Evolutionary conservation across 441 rosid species (phyloP), one percentile per base, ranked within the genome.

Genomic region (Omphalea diandra): DNA sequence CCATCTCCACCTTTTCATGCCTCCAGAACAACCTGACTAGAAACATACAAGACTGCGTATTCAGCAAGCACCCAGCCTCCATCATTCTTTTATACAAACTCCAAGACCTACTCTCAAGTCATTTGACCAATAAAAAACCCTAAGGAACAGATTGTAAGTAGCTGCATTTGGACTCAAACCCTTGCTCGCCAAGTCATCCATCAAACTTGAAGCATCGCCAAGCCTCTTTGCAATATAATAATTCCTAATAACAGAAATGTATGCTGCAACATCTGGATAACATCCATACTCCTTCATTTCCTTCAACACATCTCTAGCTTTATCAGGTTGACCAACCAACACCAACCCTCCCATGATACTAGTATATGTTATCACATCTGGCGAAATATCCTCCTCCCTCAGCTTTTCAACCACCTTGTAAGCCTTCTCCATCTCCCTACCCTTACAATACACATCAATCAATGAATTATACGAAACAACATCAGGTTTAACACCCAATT

Each of bases 251-350:
- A 83, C 88, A 73, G 97, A 90, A 76, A 91, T 94, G 63, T 91
- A 94, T 1, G 97, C 95, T 0, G 97, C 86, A 65, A 77, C 90
- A 80, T 90, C 98, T 0, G 98, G 97, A 70, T 88, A 81, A 75
- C 92, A 88, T 24, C 98, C 94, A 26, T 81, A 76, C 80, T 88
- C 98, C 77, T 84, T 84, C 95, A 91, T 94, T 53, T 90, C 95
- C 77, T 84, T 86, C 77, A 94, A 70, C 31, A 90, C 43, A 55
- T 77, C 82, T 73, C 90, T 83, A 35, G 92, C 95, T 85, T 91
- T 94, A 82, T 94, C 98, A 60, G 97, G 97, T 83, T 90, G 98
- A 36, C 97, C 95, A 17, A 91, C 63, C 79, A 90, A 78, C 26
- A 97, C 98, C 72, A 90, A 58, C 40, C 97, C 97, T 15, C 95